Conservation (phyloP, 169 alveolate genomes). For the Cryptosporidium sp. region DNA sequence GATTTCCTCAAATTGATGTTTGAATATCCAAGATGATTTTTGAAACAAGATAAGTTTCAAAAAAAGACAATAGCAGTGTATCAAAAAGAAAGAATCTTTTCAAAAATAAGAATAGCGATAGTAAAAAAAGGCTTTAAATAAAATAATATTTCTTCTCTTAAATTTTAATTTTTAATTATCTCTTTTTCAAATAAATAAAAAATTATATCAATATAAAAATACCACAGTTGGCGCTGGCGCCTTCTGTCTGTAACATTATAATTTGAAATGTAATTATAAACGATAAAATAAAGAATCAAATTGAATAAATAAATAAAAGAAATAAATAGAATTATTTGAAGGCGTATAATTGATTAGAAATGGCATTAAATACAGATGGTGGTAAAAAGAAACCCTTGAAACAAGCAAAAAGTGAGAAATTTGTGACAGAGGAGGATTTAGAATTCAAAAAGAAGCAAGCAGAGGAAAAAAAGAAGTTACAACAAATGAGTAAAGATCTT, state of each 20-base stretch:
- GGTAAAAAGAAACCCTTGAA: constrained; percentile 85
- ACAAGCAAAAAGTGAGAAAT: constrained; percentile 81
- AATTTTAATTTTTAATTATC: not conserved
- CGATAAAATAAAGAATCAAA: no score
- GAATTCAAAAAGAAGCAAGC: constrained; percentile 83
- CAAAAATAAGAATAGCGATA: no score
- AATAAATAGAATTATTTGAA: not conserved
- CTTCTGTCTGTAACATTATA: not conserved
- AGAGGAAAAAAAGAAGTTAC: constrained; percentile 79
- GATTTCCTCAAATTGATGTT: not conserved
- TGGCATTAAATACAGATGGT: constrained; percentile 77
- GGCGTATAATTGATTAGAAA: not conserved
- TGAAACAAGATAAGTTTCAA: not conserved
- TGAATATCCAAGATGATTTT: no score
- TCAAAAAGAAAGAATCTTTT: no score
- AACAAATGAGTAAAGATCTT: constrained; percentile 66
- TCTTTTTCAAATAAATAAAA: not conserved
- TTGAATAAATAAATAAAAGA: not conserved
- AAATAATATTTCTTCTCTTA: not conserved
- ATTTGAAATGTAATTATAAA: no score
- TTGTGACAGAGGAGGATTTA: constrained; percentile 82
- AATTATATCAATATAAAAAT: not conserved
- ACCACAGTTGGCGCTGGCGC: not conserved
- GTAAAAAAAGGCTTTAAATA: no score
- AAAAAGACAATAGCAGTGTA: not conserved